Evolutionary conservation across 805 yeast genomes (phyloP).

Genomic region (Jamesozyma piceae): DNA sequence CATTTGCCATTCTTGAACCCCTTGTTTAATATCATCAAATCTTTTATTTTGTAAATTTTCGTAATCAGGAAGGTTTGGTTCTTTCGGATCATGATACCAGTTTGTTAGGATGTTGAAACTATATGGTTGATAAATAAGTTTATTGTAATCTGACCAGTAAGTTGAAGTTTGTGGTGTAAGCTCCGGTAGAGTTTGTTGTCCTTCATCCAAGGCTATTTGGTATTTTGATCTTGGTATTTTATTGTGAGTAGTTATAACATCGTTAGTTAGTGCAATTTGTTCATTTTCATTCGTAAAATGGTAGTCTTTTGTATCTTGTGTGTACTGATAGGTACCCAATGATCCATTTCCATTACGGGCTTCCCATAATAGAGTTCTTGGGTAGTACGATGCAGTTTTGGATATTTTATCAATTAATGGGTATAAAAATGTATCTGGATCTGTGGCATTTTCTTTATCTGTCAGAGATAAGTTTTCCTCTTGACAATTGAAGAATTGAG

Average conservation of each 20-base stretch:
- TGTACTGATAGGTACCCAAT: slow-evolving; percentile 45
- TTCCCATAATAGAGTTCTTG: slow-evolving; percentile 79
- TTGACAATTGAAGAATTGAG: slow-evolving; percentile 77
- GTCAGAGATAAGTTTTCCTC: slow-evolving; percentile 49
- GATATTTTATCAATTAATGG: slow-evolving; percentile 32
- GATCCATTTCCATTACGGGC: slow-evolving; percentile 68
- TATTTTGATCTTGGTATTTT: slow-evolving; percentile 44
- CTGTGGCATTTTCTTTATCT: slow-evolving; percentile 20
- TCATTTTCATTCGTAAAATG: slow-evolving; percentile 10
- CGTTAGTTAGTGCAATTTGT: slow-evolving; percentile 7
- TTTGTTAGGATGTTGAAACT: slow-evolving; percentile 44
- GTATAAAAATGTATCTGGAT: slow-evolving; percentile 41
- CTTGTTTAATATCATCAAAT: slow-evolving; percentile 45
- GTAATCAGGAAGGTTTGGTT: slow-evolving; percentile 25
- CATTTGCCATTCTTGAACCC: slow-evolving; percentile 48
- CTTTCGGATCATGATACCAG: slow-evolving; percentile 41
- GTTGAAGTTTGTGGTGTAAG: slow-evolving; percentile 37
- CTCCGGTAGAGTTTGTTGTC: slow-evolving; percentile 24
- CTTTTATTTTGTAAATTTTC: slow-evolving; percentile 14
- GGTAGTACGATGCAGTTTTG: slow-evolving; percentile 56
- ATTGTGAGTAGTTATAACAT: slow-evolving; percentile 28
- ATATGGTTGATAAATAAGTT: slow-evolving; percentile 55
- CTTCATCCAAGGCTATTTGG: slow-evolving; percentile 53
- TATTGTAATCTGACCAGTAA: slow-evolving; percentile 77
- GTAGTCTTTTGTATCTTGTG: slow-evolving; percentile 20